These are phyloP conservation scores for Penicillium waksmanii DNA, from an alignment of 495 filamentous ascomycete genomes.

Conservation along the genomic window DNA sequence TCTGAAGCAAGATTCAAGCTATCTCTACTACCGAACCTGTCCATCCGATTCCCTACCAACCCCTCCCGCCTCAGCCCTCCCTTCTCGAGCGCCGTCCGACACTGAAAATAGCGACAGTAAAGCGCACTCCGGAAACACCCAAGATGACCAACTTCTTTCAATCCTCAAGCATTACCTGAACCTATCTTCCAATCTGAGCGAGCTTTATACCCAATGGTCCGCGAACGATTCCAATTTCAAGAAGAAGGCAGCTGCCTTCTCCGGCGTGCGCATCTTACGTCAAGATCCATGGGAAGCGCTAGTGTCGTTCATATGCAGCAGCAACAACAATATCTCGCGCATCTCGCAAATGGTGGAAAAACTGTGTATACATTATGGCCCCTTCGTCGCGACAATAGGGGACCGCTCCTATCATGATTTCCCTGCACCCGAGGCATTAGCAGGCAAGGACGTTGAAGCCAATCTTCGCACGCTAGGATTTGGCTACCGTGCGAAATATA, in stretches of 20 bases:
- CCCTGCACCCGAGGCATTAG: conserved; percentile 72
- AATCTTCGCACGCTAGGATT: conserved; percentile 85
- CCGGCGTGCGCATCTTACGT: conserved; percentile 89
- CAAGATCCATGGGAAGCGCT: conserved; percentile 98
- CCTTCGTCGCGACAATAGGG: conserved; percentile 70
- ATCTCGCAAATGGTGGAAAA: conserved; percentile 98
- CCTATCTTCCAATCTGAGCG: conserved; percentile 69
- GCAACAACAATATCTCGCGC: conserved; percentile 95
- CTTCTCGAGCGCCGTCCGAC: conserved; percentile 29
- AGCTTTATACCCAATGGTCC: conserved; percentile 88
- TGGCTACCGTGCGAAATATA: conserved; percentile 92
- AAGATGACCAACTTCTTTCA: conserved; percentile 64
- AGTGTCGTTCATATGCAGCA: conserved; percentile 94
- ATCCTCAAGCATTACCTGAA: conserved; percentile 83
- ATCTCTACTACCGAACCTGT: conserved; percentile 76
- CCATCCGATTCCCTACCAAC: conserved; percentile 11
- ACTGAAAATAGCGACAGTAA: conserved; percentile 14
- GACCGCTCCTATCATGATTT: conserved; percentile 84
- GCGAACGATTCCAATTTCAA: conserved; percentile 85
- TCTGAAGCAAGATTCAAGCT: conserved; percentile 75
- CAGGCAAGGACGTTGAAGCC: conserved; percentile 68
- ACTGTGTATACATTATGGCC: conserved; percentile 83
- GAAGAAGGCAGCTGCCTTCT: conserved; percentile 82
- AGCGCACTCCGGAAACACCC: conserved; percentile 3
- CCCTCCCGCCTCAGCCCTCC: conserved; percentile 38